Base-by-base conservation (phyloP, 176 grass and related monocot species). In the Poa annua region DNA sequence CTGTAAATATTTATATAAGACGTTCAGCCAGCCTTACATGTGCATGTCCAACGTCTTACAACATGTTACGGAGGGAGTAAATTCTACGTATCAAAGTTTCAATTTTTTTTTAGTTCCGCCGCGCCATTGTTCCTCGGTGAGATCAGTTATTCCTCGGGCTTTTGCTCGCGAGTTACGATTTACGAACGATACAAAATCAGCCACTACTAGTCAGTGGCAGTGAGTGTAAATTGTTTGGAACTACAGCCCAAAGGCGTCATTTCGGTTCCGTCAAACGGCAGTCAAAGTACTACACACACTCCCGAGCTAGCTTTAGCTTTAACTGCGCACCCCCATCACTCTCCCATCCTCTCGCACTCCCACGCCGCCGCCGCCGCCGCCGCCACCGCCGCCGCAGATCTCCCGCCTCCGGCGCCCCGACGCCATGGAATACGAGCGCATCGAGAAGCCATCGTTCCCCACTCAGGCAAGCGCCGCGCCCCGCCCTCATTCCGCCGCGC, bases 361-460 rank as follows among this genome's bases (percentile, higher is more conserved):
- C 81, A 80, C 75, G 14, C 56, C 65, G 50, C 52, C 6, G 67
- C 42, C 14, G 42, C 78, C 22, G 57, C 55, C n/a, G n/a, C n/a
- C n/a, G n/a, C n/a, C n/a, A 29, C 69, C 47, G 35, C 35, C 60
- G 42, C 78, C 22, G 57, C 55, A 60, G 77, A 90, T 80, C 84
- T 21, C 79, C 25, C 61, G 26, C 25, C 78, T 11, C 71, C 41
- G 29, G 38, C 62, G 49, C 73, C 64, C 64, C 80, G 66, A 20
- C 52, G 74, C 84, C 84, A 94, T 97, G 95, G 95, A 97, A 21
- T 97, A 97, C 78, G 95, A 97, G 88, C 92, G 95, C 78, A 94
- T 97, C 85, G 85, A 94, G 90, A 94, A 97, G 77, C 95, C 92
- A 6, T 90, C 92, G 17, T 88, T 90, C 73, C 63, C 92, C 76